Percentiles rank a stretch among this genome's conserved stretches.
These are phyloP conservation scores for Volvox reticuliferus DNA, from an alignment of 139 green algal genomes.

Conservation along the genomic window DNA sequence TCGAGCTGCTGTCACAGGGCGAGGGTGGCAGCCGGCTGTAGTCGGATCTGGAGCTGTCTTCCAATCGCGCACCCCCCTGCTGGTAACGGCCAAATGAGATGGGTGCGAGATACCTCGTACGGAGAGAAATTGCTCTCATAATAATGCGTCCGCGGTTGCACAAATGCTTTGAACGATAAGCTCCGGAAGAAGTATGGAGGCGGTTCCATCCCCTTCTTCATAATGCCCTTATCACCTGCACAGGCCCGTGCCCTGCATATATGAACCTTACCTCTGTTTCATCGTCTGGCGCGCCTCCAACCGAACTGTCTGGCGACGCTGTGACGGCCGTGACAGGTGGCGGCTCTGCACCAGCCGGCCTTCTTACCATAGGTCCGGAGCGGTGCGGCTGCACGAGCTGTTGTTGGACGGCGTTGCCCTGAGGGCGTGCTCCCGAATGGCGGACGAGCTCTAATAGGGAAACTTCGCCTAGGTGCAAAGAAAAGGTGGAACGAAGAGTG, in stretches of 20 bases:
- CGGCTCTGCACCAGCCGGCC: slow-evolving; percentile 19
- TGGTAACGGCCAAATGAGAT: background rate
- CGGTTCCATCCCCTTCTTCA: too few species aligned
- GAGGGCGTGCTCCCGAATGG: background rate
- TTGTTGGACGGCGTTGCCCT: background rate
- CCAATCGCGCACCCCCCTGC: background rate
- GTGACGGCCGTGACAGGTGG: slow-evolving; percentile 26
- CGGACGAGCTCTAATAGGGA: background rate
- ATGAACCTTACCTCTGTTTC: background rate
- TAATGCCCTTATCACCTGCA: too few species aligned
- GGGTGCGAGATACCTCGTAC: background rate
- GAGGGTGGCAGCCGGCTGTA: background rate
- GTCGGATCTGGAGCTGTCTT: background rate
- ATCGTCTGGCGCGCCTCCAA: background rate
- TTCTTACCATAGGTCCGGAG: background rate
- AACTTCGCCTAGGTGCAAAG: background rate
- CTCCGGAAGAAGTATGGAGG: too few species aligned
- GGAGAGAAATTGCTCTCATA: too few species aligned
- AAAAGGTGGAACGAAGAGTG: too few species aligned
- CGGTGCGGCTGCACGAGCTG: background rate
- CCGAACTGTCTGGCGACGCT: background rate
- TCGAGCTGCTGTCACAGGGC: background rate
- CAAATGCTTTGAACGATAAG: too few species aligned
- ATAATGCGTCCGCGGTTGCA: too few species aligned
- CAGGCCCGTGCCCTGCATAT: too few species aligned